Percentiles rank a stretch among this genome's conserved stretches.
Conservation (phyloP, 805 yeast species). For the Nakazawaea molendinolei region DNA sequence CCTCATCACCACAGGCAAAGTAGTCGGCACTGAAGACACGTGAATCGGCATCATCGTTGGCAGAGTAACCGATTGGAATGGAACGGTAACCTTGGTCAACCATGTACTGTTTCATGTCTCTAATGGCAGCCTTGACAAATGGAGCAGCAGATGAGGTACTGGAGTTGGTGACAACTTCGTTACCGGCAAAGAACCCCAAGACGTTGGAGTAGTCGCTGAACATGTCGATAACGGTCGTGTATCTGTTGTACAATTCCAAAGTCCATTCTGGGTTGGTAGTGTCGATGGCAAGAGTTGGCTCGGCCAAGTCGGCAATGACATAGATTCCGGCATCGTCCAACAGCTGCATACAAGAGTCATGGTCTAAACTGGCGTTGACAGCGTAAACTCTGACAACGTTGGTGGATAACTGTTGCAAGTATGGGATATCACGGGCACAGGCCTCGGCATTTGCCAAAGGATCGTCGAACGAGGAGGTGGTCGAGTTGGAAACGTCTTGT, state of each 20-base stretch:
- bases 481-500: conserved; percentile 49
- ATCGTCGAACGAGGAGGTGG: conserved; percentile 47
- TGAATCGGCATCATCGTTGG: conserved; percentile 66
- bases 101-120: conserved; percentile 71
- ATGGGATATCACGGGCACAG: conserved; percentile 72
- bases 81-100: conserved; percentile 50
- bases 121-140: conserved; percentile 75
- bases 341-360: conserved; percentile 59
- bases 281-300: conserved; percentile 58
- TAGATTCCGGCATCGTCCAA: conserved; percentile 73
- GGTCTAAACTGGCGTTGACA: conserved; percentile 56
- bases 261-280: conserved; percentile 61
- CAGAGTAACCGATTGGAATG: conserved; percentile 79
- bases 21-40: conserved; percentile 67
- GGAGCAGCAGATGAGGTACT: conserved; percentile 72
- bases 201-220: conserved; percentile 66
- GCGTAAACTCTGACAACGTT: conserved; percentile 77
- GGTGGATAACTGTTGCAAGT: conserved; percentile 52
- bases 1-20: conserved; percentile 67
- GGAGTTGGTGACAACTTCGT: conserved; percentile 67
- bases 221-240: conserved; percentile 61
- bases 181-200: conserved; percentile 82
- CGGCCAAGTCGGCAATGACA: conserved; percentile 72
- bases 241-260: conserved; percentile 55
- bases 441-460: conserved; percentile 58